Evolutionary conservation across 2,329 filamentous ascomycete genomes (phyloP).

Genomic region (Epichloe scottii): DNA sequence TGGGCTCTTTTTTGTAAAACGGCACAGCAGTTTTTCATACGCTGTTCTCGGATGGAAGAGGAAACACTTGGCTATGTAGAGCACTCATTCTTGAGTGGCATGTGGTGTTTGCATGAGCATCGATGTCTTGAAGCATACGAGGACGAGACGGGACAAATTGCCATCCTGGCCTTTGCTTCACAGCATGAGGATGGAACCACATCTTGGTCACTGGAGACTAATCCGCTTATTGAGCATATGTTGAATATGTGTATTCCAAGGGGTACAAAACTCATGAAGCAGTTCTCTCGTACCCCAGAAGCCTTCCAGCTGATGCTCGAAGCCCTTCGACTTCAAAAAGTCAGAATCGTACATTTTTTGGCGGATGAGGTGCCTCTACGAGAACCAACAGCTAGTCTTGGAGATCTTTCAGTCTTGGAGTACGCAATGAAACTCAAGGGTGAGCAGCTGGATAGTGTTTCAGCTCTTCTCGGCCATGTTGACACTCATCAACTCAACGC

Average conservation of each 20-base stretch:
- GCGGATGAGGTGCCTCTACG: background rate
- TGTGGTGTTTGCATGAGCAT: background rate
- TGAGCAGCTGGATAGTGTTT: background rate
- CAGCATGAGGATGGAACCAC: background rate
- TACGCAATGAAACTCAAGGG: background rate
- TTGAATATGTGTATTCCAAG: background rate
- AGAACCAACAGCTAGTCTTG: background rate
- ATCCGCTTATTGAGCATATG: background rate
- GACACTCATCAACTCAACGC: background rate
- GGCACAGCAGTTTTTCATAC: background rate
- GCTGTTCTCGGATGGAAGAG: background rate
- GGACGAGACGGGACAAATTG: background rate
- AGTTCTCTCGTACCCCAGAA: background rate
- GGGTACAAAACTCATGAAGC: background rate
- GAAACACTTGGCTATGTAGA: background rate
- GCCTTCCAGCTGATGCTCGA: background rate
- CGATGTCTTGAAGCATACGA: background rate
- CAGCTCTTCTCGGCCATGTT: background rate
- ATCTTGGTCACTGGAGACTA: background rate
- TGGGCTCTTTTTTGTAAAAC: conserved; percentile 16
- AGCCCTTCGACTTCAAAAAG: background rate
- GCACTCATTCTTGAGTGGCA: background rate
- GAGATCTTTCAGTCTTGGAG: background rate
- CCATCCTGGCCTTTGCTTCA: conserved; percentile 2
- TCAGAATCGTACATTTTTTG: background rate